Percentiles rank a stretch among this genome's conserved stretches.
Evolutionary conservation across 176 grass and related monocot species (phyloP).

Genomic region (Oryza glaberrima): DNA sequence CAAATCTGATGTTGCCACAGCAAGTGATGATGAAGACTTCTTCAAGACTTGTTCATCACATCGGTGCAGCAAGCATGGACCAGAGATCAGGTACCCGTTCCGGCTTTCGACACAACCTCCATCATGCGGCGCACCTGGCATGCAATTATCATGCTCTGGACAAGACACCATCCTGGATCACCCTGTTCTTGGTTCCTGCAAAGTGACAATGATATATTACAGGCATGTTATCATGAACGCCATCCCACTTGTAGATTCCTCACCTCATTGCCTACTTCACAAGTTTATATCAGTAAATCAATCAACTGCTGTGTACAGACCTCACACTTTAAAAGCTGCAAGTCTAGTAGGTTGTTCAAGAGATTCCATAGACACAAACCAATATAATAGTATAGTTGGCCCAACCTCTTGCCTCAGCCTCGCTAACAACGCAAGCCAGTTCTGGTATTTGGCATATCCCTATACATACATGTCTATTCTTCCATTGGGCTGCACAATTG

Average conservation of each 20-base stretch:
- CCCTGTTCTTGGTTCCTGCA: slow-evolving; percentile 31
- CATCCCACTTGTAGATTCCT: slow-evolving; percentile 17
- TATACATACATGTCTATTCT: slow-evolving; percentile 5
- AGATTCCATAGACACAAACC: not conserved
- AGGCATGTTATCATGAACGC: slow-evolving; percentile 1
- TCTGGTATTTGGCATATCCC: slow-evolving; percentile 21
- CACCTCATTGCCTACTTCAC: slow-evolving; percentile 36
- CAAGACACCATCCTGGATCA: too few species aligned
- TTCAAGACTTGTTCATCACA: too few species aligned
- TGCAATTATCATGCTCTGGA: too few species aligned
- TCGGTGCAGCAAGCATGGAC: too few species aligned
- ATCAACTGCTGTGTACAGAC: slow-evolving; percentile 36
- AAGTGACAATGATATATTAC: slow-evolving; percentile 46
- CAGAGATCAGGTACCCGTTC: too few species aligned
- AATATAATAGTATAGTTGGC: not conserved
- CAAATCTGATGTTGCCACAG: too few species aligned
- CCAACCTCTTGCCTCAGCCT: slow-evolving; percentile 34
- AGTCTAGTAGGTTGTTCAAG: slow-evolving; percentile 46
- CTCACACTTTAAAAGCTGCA: not conserved
- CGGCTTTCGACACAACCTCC: too few species aligned
- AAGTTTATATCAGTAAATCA: slow-evolving; percentile 19
- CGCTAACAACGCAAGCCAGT: slow-evolving; percentile 22
- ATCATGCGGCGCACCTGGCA: too few species aligned
- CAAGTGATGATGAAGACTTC: too few species aligned
- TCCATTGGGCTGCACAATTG: slow-evolving; percentile 37